Evolutionary conservation across 768 basidiomycete species (phyloP), one percentile per base, ranked within the genome.

Genomic region (Clitopilus passeckerianus): DNA sequence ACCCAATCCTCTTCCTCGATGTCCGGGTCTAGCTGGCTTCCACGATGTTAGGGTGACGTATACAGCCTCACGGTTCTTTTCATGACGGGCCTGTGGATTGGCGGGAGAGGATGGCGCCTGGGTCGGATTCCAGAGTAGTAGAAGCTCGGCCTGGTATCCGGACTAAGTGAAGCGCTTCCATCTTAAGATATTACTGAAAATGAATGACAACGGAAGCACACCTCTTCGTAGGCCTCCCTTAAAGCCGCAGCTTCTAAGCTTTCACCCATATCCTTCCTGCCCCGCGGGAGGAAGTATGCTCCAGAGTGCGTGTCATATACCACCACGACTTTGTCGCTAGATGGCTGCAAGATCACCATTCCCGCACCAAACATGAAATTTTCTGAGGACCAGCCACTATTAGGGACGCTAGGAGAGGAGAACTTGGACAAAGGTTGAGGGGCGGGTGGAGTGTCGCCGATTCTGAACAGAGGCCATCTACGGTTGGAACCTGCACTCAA

Each of bases 151-250:
- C 22, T 59, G 53, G 35, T 64, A 65, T 30, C 66, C 64, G 0
- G 66, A 65, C 66, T 66, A 55, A 16, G 52, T 34, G 35, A 34
- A 27, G 35, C 33, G 16, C 7, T 1, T 24, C 52, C n/a, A n/a
- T n/a, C n/a, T n/a, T 10, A 43, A 1, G 15, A n/a, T 30, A 22
- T 23, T 44, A n/a, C 46, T 41, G 22, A 24, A 34, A 15, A 54
- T 6, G 44, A 41, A 2, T n/a, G 5, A n/a, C 27, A 56, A 22
- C 16, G 15, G 10, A 4, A 6, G 16, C 14, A 12, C 59, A 85
- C 86, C 80, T 88, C 86, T 66, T 89, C 86, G 65, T 85, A 82
- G 5, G 82, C 86, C 70, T 89, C 87, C 46, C 87, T 72, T 41
- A 88, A 67, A 0, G 83, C 86, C 0, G 86, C 67, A 52, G 77